phyloP scores from a whole-genome alignment of 805 yeast species.

The Hanseniaspora mollemarum region DNA sequence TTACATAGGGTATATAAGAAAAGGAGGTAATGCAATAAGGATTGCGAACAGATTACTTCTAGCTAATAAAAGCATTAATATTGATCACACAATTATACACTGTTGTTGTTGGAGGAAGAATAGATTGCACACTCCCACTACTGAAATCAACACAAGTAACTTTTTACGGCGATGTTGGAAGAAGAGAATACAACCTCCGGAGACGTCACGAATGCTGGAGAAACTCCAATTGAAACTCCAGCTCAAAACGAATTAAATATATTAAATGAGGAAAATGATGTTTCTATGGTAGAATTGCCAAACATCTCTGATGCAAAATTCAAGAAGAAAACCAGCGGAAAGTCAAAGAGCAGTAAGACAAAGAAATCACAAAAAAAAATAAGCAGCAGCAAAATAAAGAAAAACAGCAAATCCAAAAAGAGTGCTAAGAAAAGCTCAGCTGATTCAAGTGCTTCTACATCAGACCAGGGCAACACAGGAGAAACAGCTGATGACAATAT shows the following conservation, averaged over 20 bases:
- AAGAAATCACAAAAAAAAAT: slow-evolving; percentile 1
- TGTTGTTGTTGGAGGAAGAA: no score
- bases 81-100: no score
- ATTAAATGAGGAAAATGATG: neutral
- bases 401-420: slow-evolving; percentile 4
- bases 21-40: no score
- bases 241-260: no score
- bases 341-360: neutral
- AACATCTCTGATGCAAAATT: slow-evolving; percentile 5
- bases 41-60: no score
- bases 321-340: slow-evolving; percentile 1
- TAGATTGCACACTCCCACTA: no score
- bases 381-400: neutral
- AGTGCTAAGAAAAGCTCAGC: neutral
- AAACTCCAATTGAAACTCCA: neutral
- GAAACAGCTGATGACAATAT: neutral
- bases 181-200: neutral
- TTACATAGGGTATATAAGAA: no score
- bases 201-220: neutral
- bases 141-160: neutral
- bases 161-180: neutral
- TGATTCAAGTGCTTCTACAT: neutral
- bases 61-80: no score
- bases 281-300: slow-evolving; percentile 10
- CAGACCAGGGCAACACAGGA: neutral